Conservation (phyloP, 352 stramenopile species). For the Globisporangium cederbergense region DNA sequence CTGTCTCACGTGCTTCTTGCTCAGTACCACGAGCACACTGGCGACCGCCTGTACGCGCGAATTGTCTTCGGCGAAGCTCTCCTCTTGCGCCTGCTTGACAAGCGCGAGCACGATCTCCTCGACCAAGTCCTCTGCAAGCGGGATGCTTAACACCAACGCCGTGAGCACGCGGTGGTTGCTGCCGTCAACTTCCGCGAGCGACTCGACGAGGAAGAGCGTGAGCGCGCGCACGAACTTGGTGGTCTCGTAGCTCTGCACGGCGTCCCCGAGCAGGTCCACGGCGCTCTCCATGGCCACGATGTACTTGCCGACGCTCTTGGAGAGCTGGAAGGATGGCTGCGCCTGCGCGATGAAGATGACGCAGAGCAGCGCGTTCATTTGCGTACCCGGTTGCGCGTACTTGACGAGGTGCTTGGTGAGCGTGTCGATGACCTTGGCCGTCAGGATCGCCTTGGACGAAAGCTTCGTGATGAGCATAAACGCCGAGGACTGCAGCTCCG, state of each 20-base stretch:
- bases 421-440: slow-evolving; percentile 66
- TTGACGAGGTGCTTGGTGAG: slow-evolving; percentile 77
- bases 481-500: slow-evolving; percentile 74
- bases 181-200: slow-evolving; percentile 39
- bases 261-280: slow-evolving; percentile 59
- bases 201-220: slow-evolving; percentile 41
- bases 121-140: slow-evolving; percentile 42
- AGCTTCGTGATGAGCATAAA: slow-evolving; percentile 88
- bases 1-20: slow-evolving; percentile 56
- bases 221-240: slow-evolving; percentile 66
- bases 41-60: slow-evolving; percentile 43
- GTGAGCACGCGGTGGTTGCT: slow-evolving; percentile 33
- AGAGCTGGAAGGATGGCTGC: slow-evolving; percentile 63
- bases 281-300: slow-evolving; percentile 65
- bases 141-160: slow-evolving; percentile 38
- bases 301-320: slow-evolving; percentile 54
- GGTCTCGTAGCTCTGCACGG: slow-evolving; percentile 66
- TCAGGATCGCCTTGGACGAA: slow-evolving; percentile 72
- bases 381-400: slow-evolving; percentile 55
- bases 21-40: slow-evolving; percentile 39
- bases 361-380: slow-evolving; percentile 75
- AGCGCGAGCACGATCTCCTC: slow-evolving; percentile 49
- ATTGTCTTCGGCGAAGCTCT: slow-evolving; percentile 37
- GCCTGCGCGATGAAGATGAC: slow-evolving; percentile 74
- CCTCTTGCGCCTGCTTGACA: slow-evolving; percentile 35